phyloP scores from a whole-genome alignment of 73 alveolate species.

The Paramecium biaurelia region DNA sequence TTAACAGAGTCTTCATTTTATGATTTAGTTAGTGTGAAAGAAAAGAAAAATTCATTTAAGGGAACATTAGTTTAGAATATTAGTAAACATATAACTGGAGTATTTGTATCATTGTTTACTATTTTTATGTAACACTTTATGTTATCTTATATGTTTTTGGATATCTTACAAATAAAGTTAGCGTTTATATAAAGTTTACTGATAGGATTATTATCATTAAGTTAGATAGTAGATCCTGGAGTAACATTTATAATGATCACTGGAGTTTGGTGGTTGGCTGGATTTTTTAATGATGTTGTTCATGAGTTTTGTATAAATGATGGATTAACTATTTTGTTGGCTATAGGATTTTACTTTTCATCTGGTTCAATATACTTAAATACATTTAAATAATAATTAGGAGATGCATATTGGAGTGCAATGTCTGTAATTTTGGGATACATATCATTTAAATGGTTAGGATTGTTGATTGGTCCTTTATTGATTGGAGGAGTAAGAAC shows the following conservation, averaged over 20 bases:
- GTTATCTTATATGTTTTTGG: background rate
- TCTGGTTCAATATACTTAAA: slow-evolving; percentile 29
- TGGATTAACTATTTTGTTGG: background rate
- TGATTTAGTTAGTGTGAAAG: background rate
- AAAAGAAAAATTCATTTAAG: background rate
- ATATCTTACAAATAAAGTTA: background rate
- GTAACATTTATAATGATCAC: background rate
- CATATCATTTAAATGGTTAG: background rate
- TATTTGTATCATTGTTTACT: background rate
- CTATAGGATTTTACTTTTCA: background rate
- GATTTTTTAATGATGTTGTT: background rate
- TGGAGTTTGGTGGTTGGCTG: background rate
- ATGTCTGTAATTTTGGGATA: slow-evolving; percentile 36
- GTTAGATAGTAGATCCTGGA: slow-evolving; percentile 9
- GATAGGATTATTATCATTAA: background rate
- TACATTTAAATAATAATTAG: background rate
- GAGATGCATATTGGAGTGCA: slow-evolving; percentile 35
- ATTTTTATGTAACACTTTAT: slow-evolving; percentile 6
- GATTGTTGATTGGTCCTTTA: slow-evolving; percentile 23
- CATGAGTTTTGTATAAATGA: slow-evolving; percentile 22
- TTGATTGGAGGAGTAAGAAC: slow-evolving; percentile 10
- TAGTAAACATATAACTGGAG: background rate
- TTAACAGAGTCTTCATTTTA: background rate
- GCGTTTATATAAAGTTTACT: background rate
- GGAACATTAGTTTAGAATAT: background rate